These are phyloP conservation scores for Pythium sp. DNA, from an alignment of 352 stramenopile species.

Conservation along the genomic window DNA sequence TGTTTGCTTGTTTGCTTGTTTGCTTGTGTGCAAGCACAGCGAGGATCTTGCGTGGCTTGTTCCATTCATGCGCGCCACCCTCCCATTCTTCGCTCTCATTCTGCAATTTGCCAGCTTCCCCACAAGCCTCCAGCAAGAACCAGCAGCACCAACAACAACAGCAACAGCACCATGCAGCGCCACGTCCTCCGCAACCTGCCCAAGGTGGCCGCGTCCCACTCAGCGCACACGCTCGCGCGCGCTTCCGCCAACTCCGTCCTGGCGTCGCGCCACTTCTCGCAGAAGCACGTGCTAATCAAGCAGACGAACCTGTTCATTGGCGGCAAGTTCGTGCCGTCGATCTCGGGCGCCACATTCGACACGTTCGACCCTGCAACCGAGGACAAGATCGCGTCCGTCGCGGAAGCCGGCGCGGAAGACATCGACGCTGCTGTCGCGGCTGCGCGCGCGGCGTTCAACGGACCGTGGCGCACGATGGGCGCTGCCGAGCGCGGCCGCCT, in stretches of 20 bases:
- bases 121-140: background rate
- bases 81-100: conserved; percentile 11
- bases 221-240: conserved; percentile 12
- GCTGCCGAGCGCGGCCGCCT: conserved; percentile 33
- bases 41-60: too few relatives aligned
- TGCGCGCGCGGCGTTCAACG: conserved; percentile 67
- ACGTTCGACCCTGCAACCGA: conserved; percentile 83
- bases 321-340: conserved; percentile 74
- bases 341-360: conserved; percentile 67
- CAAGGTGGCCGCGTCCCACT: conserved; percentile 20
- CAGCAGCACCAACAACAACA: background rate
- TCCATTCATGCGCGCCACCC: too few relatives aligned
- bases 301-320: conserved; percentile 83
- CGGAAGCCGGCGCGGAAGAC: conserved; percentile 56
- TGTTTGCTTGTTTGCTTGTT: too few relatives aligned
- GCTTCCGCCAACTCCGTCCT: conserved; percentile 19
- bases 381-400: conserved; percentile 69
- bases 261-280: conserved; percentile 35
- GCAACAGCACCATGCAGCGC: conserved; percentile 32
- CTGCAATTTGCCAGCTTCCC: conserved; percentile 14
- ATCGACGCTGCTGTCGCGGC: conserved; percentile 73
- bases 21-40: too few relatives aligned
- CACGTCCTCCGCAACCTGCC: conserved; percentile 46
- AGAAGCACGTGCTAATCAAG: conserved; percentile 32
- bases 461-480: conserved; percentile 59